A percentile compares a stretch with the other conserved stretches of the same genome.
Conservation (phyloP, 768 basidiomycete species). For the Suillus paluster region DNA sequence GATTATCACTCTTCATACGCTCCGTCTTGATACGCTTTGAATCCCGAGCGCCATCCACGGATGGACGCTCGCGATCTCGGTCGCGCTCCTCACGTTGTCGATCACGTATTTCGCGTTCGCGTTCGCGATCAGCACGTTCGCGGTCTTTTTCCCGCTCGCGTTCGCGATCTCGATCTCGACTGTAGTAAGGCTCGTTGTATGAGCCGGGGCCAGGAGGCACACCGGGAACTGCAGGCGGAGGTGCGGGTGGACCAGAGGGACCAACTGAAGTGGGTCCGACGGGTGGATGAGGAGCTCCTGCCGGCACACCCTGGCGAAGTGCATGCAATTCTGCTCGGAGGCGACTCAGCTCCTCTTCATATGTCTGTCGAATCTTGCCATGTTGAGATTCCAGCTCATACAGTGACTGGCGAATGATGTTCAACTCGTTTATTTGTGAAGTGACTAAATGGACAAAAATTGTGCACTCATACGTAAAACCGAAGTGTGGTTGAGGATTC, state of each 20-base stretch:
- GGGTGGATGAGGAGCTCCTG: slow-evolving; percentile 38
- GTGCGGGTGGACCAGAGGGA: slow-evolving; percentile 38
- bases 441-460: slow-evolving; percentile 51
- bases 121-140: slow-evolving; percentile 43
- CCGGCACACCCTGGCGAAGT: slow-evolving; percentile 44
- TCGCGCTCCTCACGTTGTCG: slow-evolving; percentile 44
- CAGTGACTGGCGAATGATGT: slow-evolving; percentile 85
- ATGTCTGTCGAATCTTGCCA: slow-evolving; percentile 81
- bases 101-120: slow-evolving; percentile 44
- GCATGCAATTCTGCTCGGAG: slow-evolving; percentile 71
- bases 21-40: slow-evolving; percentile 65
- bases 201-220: slow-evolving; percentile 36
- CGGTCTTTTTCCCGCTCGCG: slow-evolving; percentile 47
- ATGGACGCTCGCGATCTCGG: slow-evolving; percentile 49
- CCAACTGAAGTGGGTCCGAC: slow-evolving; percentile 39
- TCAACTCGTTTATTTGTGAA: slow-evolving; percentile 87
- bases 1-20: slow-evolving; percentile 46
- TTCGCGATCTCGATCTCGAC: slow-evolving; percentile 41
- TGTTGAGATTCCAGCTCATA: slow-evolving; percentile 94
- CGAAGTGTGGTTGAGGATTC: background rate
- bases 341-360: slow-evolving; percentile 81
- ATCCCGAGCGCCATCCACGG: slow-evolving; percentile 51
- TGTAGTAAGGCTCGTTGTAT: slow-evolving; percentile 44
- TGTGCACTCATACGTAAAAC: slow-evolving; percentile 15
- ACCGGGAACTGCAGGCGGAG: slow-evolving; percentile 35